Percentiles rank a stretch among this genome's conserved stretches.
phyloP scores from a whole-genome alignment of 306 rosid genomes.

The Rosa rugosa region DNA sequence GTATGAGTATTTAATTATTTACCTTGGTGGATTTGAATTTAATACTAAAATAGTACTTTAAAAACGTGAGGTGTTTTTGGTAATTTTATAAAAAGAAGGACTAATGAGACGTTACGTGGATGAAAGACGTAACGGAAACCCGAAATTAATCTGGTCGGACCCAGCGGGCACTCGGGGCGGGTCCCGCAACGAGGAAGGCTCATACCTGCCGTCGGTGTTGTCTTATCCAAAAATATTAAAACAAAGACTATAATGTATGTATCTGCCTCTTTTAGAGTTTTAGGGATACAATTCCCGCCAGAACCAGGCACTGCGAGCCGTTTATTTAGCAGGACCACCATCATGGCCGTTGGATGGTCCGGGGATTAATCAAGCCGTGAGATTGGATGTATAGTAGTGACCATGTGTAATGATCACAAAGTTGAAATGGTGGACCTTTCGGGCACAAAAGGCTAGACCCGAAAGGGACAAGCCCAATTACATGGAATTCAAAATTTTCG shows the following conservation, averaged over 20 bases:
- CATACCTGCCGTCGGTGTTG: slow-evolving; percentile 78
- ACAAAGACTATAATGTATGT: neutral
- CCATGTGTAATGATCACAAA: slow-evolving; percentile 55
- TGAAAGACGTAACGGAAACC: slow-evolving; percentile 49
- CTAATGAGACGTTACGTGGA: slow-evolving; percentile 22
- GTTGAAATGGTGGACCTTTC: slow-evolving; percentile 33
- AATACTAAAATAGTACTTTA: too few species aligned
- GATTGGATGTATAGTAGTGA: slow-evolving; percentile 24
- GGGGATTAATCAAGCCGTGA: slow-evolving; percentile 18
- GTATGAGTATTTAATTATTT: too few species aligned
- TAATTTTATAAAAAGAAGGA: slow-evolving; percentile 17
- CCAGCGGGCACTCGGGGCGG: slow-evolving; percentile 12
- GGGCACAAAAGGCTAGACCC: slow-evolving; percentile 20
- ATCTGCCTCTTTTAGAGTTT: neutral
- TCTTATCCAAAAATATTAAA: slow-evolving; percentile 38
- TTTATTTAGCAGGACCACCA: slow-evolving; percentile 20
- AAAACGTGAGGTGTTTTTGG: neutral
- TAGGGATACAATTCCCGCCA: slow-evolving; percentile 57
- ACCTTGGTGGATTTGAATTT: too few species aligned
- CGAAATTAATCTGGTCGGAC: slow-evolving; percentile 29
- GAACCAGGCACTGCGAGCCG: slow-evolving; percentile 25
- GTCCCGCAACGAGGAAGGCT: slow-evolving; percentile 44
- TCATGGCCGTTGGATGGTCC: slow-evolving; percentile 25
- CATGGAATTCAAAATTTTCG: neutral
- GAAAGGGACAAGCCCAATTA: slow-evolving; percentile 8